Base-by-base conservation (phyloP, 345 rosid species). In the Orychophragmus violaceus region DNA sequence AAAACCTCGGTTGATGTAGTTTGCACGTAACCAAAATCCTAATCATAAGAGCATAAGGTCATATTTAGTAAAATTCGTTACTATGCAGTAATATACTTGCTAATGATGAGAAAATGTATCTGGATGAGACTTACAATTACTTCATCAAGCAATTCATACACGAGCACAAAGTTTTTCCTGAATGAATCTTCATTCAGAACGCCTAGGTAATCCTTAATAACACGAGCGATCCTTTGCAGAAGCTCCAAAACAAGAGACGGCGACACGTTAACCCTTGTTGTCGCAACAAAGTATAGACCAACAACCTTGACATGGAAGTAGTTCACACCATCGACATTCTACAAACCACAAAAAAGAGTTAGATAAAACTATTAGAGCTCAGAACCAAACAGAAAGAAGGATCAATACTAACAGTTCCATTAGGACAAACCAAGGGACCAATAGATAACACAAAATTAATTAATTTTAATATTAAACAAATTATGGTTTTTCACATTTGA, bases 1-100 rank as follows among this genome's bases (percentile, higher is more conserved):
- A 94, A 78, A 50, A 88, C 68, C 79, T 94, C 99, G 5, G 97
- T 94, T 19, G 96, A 90, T 12, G 99, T 90, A 72, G 99, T 85
- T 83, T 94, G 99, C 66, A 82, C 99, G 64, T 88, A 94, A 48
- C 99, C 99, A 77, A 90, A 94, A 78, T 94, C 99, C 99, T 94
- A 76, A 46, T 14, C 30, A 14, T 66, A 55, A 76, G 60, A 61
- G 33, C 17, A 60, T 6, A 50, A n/a, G 35, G 35, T 70, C 35
- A 69, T 42, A 27, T 54, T 35, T 17, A 17, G 22, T 35, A 45
- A 44, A 7, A 18, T 22, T 21, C 5, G 42, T 24, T 8, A 30
- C 21, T n/a, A n/a, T n/a, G n/a, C n/a, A n/a, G n/a, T 21, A 28
- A 16, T 56, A 35, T 19, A 28, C 7, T 7, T 35, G 59, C 27